phyloP scores from a whole-genome alignment of 306 rosid genomes.

The Sicyos baderoa region DNA sequence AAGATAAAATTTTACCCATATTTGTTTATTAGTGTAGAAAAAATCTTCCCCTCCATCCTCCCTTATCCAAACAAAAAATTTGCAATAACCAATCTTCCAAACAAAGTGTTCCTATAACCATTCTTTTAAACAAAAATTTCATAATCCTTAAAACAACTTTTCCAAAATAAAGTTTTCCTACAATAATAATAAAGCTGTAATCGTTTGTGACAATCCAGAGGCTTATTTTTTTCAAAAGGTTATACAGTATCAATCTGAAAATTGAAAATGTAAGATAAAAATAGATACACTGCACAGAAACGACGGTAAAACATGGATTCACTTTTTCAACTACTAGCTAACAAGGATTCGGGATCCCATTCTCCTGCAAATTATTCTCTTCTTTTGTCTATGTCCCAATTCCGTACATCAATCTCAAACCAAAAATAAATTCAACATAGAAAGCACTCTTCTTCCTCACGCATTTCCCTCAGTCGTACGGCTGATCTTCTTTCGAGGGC shows the following conservation, averaged over 20 bases:
- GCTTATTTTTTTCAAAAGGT: not conserved
- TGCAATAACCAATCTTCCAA: no score
- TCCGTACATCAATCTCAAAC: slow-evolving; percentile 10
- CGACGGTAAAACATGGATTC: not conserved
- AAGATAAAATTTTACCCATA: no score
- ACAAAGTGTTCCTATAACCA: no score
- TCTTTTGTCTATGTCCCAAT: not conserved
- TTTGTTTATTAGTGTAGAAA: no score
- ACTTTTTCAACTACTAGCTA: slow-evolving; percentile 13
- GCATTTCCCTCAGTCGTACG: not conserved
- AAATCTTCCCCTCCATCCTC: no score
- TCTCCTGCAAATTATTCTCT: slow-evolving; percentile 11
- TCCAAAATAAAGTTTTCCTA: no score
- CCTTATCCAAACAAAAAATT: no score
- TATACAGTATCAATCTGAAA: slow-evolving; percentile 16
- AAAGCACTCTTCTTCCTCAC: not conserved
- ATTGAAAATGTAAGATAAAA: not conserved
- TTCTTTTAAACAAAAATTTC: no score
- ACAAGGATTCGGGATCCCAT: slow-evolving; percentile 8
- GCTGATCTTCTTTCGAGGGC: slow-evolving; percentile 17
- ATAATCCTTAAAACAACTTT: no score
- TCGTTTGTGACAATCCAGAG: slow-evolving; percentile 9
- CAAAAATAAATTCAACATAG: not conserved
- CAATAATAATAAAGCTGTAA: not conserved
- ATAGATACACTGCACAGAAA: slow-evolving; percentile 10